Base-by-base conservation (phyloP, 805 yeast species). In the Metschnikowia noctiluminum region DNA sequence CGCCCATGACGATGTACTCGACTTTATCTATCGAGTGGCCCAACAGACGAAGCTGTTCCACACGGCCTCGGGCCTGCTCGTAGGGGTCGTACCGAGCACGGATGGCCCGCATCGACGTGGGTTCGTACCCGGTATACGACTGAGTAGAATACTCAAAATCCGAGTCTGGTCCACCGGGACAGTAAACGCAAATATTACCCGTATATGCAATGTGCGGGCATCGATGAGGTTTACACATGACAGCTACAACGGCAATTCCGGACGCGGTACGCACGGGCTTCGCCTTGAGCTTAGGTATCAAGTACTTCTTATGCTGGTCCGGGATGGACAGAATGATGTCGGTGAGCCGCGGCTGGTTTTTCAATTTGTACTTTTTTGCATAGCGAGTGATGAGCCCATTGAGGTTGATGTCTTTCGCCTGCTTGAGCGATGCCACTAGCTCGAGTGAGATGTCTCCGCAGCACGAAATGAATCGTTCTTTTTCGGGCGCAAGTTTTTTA, bases 131-230 rank as follows among this genome's bases (percentile, higher is more conserved):
- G 0, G 99, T 94, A 63, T 94, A 94, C 4, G 97, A 90, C 70
- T 94, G 99, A 3, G 99, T 94, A 1, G 97, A 89, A 68, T 94
- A 94, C 65, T 94, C 99, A 63, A 94, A 94, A 70, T 94, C 99
- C 1, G 96, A 86, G 66, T 94, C 99, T 3, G 99, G 99, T 2
- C 99, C 99, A 51, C 99, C 99, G 6, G 99, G 99, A 71, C 99
- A 94, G 65, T 87, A 94, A 11, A 94, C 99, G 74, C 99, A 94
- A 53, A 94, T 94, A 63, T 94, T 94, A 53, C 99, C 99, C 0
- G 99, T 94, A 66, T 94, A 94, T 16, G 99, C 98, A 60, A 94
- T 94, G 68, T 94, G 99, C 28, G 99, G 99, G 69, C 99, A 94
- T 71, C 99, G 79, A 68, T 94, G 99, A 2, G 99, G 99, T 68